Evolutionary conservation across 371 early-diverging fungal genomes (phyloP).

Genomic region (Syncephalastrum monosporum): DNA sequence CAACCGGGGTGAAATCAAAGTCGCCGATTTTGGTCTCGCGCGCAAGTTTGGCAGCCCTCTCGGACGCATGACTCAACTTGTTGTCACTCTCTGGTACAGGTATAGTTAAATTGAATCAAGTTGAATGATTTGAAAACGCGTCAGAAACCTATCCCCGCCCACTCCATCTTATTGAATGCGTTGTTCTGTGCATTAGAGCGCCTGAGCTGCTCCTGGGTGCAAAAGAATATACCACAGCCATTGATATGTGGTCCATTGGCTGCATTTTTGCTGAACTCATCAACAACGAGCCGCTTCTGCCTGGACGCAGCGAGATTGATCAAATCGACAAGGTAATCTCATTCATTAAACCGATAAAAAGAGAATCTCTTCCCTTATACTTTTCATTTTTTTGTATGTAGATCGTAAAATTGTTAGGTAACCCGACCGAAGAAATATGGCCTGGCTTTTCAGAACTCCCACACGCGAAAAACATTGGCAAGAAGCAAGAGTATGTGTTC

Average conservation of each 20-base stretch:
- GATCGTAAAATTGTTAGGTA: slow-evolving; percentile 76
- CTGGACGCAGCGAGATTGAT: slow-evolving; percentile 79
- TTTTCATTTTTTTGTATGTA: slow-evolving; percentile 5
- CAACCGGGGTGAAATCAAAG: slow-evolving; percentile 79
- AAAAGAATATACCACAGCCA: slow-evolving; percentile 87
- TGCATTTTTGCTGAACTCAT: slow-evolving; percentile 93
- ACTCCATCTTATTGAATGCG: neutral
- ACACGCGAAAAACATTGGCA: slow-evolving; percentile 61
- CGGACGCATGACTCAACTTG: slow-evolving; percentile 78
- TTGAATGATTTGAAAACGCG: too few species aligned
- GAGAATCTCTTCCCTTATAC: neutral
- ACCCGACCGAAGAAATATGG: slow-evolving; percentile 73
- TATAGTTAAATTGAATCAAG: slow-evolving; percentile 9
- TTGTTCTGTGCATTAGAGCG: slow-evolving; percentile 55
- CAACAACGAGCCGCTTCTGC: slow-evolving; percentile 69
- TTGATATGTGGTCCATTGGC: slow-evolving; percentile 99
- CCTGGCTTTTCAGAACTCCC: slow-evolving; percentile 70
- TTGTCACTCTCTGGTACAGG: slow-evolving; percentile 94
- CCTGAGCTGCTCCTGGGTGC: slow-evolving; percentile 97
- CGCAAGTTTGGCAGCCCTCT: slow-evolving; percentile 75
- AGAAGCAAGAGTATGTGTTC: slow-evolving; percentile 23
- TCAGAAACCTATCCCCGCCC: too few species aligned
- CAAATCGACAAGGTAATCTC: slow-evolving; percentile 67
- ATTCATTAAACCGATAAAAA: neutral
- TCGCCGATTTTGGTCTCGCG: slow-evolving; percentile 88